Percentiles rank a stretch among this genome's conserved stretches.
phyloP scores from a whole-genome alignment of 2,329 filamentous ascomycete species.

The Pseudofabraea citricarpa region DNA sequence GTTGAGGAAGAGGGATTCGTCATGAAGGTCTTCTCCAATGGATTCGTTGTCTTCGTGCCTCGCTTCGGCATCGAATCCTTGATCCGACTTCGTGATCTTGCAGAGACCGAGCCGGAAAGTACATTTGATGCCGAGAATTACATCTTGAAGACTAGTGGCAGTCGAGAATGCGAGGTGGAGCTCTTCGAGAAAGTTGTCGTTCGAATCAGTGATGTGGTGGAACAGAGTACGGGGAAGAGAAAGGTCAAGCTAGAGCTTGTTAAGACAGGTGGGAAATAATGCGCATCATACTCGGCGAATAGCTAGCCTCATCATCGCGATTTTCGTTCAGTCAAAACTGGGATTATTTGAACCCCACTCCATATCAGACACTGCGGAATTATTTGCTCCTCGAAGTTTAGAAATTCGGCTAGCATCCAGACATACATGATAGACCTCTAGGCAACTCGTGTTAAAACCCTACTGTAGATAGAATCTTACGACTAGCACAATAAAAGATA shows the following conservation, averaged over 20 bases:
- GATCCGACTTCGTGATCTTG: conserved; percentile 80
- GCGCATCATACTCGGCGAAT: background rate
- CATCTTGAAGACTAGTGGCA: conserved; percentile 58
- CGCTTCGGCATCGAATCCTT: conserved; percentile 92
- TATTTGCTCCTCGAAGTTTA: too few species aligned
- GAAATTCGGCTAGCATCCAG: too few species aligned
- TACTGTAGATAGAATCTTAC: too few species aligned
- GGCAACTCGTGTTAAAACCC: too few species aligned
- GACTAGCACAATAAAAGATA: too few species aligned
- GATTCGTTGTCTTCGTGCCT: conserved; percentile 93
- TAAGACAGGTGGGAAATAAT: conserved; percentile 15
- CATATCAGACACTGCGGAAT: too few species aligned
- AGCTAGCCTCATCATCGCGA: too few species aligned
- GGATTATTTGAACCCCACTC: too few species aligned
- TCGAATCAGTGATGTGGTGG: conserved; percentile 85
- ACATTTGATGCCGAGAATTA: conserved; percentile 86
- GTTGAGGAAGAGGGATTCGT: conserved; percentile 89
- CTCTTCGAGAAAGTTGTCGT: conserved; percentile 91
- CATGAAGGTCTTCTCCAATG: conserved; percentile 96
- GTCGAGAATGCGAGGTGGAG: conserved; percentile 59
- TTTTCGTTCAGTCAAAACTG: too few species aligned
- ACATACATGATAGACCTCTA: too few species aligned
- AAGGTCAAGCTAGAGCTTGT: conserved; percentile 75
- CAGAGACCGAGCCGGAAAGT: conserved; percentile 71
- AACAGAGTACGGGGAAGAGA: conserved; percentile 93